These are phyloP conservation scores for Venturia asperata DNA, from an alignment of 2,329 filamentous ascomycete genomes.

Conservation along the genomic window DNA sequence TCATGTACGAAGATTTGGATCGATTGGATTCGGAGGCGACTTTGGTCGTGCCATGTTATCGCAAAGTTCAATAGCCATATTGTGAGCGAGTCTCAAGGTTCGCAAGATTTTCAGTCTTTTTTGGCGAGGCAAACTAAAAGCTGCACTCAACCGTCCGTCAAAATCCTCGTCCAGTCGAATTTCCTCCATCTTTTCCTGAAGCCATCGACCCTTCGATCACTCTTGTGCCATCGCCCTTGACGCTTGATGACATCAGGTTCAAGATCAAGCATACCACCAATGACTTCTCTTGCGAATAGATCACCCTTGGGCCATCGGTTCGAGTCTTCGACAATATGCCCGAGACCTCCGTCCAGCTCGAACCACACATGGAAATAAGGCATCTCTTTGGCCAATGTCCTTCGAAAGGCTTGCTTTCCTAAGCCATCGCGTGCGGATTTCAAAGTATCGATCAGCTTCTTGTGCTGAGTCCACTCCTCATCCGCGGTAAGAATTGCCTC, in stretches of 20 bases:
- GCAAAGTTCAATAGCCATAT: background rate
- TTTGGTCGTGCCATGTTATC: background rate
- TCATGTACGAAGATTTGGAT: background rate
- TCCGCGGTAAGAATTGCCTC: constrained; percentile 86
- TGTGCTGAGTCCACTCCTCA: constrained; percentile 93
- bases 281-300: constrained; percentile 81
- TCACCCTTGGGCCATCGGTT: constrained; percentile 84
- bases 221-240: constrained; percentile 76
- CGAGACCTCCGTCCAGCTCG: constrained; percentile 80
- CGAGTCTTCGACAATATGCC: constrained; percentile 84
- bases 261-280: constrained; percentile 85
- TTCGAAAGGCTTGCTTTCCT: constrained; percentile 70
- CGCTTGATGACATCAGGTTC: constrained; percentile 79
- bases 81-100: background rate
- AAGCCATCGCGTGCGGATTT: constrained; percentile 58
- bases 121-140: background rate
- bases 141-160: constrained; percentile 42
- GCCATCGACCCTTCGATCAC: constrained; percentile 60
- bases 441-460: constrained; percentile 84
- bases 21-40: background rate
- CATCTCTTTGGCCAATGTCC: constrained; percentile 85
- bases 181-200: constrained; percentile 84
- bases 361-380: constrained; percentile 99
- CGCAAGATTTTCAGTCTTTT: background rate
- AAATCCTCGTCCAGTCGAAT: constrained; percentile 77